Evolutionary conservation across 1,284 basidiomycete species (phyloP), one percentile per base, ranked within the genome.

Genomic region (Apiotrichum mycotoxinovorans): DNA sequence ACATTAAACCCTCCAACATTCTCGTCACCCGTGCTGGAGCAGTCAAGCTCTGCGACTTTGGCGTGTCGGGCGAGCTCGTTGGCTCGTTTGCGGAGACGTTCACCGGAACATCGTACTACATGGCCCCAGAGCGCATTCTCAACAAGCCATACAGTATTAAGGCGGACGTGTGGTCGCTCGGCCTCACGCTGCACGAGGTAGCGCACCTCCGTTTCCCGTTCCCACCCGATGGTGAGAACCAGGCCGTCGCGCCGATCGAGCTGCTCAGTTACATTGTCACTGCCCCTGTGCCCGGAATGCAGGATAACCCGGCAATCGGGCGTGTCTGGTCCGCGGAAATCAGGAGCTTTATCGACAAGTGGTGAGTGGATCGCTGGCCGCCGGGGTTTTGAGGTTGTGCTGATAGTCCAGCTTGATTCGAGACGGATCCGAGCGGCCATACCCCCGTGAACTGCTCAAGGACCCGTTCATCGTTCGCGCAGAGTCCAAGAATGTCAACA

Each of bases 1-100:
- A 98, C 75, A 97, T 98, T 80, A 98, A 98, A 72, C 95, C 95
- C 12, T 91, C 91, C 27, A 98, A 98, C 76, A 87, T 98, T 61
- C 83, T 98, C 47, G 81, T 98, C 46, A 91, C 93, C 2, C 81
- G 84, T 37, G 82, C 88, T 64, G 95, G 95, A 25, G 79, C 91
- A 44, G 87, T 98, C 72, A 97, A 95, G 78, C 81, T 98, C 11
- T 88, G 85, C 74, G 95, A 98, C 78, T 97, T 98, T 74, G 95
- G 95, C 37, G 95, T 98, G 10, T 95, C 92, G 20, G 95, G 95
- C 26, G 91, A 96, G 78, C 83, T 98, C 45, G 85, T 97, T 65
- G 85, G 89, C 71, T 95, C 91, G 25, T 78, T 89, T 54, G 95
- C 95, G 0, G 90, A 88, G 22, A 98, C 95, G 0, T 98, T 97